These are phyloP conservation scores for Heliocybe sulcata DNA, from an alignment of 1,284 basidiomycete genomes.

Conservation along the genomic window DNA sequence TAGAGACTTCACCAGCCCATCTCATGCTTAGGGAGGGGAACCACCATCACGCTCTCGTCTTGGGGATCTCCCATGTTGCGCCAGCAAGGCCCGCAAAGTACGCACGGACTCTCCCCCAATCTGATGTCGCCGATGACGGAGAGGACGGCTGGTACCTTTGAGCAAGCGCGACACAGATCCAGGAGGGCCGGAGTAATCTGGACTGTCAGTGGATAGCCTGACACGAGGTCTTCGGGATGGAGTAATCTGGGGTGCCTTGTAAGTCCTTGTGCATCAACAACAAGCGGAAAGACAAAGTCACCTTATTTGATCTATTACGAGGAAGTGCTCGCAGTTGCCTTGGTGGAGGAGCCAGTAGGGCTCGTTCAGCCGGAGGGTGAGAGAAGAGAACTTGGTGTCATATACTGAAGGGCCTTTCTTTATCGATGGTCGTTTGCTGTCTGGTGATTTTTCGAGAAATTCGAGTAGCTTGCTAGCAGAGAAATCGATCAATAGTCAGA, in stretches of 20 bases:
- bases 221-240: conserved; percentile 44
- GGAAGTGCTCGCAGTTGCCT: conserved; percentile 75
- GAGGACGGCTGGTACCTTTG: conserved; percentile 59
- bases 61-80: conserved; percentile 50
- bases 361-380: conserved; percentile 55
- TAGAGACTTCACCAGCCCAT: conserved; percentile 20
- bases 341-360: conserved; percentile 79
- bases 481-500: conserved; percentile 3
- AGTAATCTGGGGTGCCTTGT: conserved; percentile 34
- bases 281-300: conserved; percentile 17
- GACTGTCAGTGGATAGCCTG: conserved; percentile 58
- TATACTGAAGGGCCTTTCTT: conserved; percentile 38
- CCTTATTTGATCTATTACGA: conserved; percentile 71
- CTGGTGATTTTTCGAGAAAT: conserved; percentile 29
- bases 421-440: conserved; percentile 24
- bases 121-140: conserved; percentile 64
- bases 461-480: conserved; percentile 36
- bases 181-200: conserved; percentile 55
- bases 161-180: conserved; percentile 60
- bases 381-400: conserved; percentile 40
- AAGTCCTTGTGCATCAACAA: conserved; percentile 3
- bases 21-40: conserved; percentile 43
- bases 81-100: conserved; percentile 70
- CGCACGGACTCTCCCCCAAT: conserved; percentile 68
- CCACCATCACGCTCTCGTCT: conserved; percentile 36